Conservation (phyloP, 805 yeast species). For the Lipomyces kockii region DNA sequence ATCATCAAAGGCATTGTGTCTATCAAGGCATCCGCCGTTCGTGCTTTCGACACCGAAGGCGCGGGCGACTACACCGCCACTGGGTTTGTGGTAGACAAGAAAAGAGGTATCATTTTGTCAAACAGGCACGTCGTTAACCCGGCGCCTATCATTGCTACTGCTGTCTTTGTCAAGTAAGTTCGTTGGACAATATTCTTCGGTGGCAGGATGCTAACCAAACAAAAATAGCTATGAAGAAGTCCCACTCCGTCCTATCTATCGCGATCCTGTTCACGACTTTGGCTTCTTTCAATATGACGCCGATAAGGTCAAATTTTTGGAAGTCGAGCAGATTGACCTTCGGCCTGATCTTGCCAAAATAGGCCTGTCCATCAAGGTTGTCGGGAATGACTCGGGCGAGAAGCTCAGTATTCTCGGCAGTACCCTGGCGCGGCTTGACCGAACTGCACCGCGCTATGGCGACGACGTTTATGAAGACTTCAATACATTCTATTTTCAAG, state of each 20-base stretch:
- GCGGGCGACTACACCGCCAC: conserved; percentile 37
- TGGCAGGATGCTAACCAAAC: not conserved
- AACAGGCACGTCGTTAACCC: conserved; percentile 36
- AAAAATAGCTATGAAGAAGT: conserved; percentile 32
- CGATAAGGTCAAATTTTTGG: conserved; percentile 29
- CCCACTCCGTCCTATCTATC: conserved; percentile 34
- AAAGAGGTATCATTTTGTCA: conserved; percentile 33
- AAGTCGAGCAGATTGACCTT: conserved; percentile 34
- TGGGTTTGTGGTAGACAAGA: conserved; percentile 36
- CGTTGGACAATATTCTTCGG: not conserved
- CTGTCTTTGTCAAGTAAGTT: conserved; percentile 35
- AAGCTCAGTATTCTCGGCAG: conserved; percentile 36
- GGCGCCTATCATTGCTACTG: conserved; percentile 36
- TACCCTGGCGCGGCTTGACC: conserved; percentile 34
- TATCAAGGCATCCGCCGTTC: conserved; percentile 33
- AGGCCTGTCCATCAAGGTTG: conserved; percentile 34
- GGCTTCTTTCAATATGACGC: conserved; percentile 36
- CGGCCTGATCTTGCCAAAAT: conserved; percentile 34
- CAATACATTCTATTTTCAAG: conserved; percentile 35
- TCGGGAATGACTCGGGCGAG: conserved; percentile 37
- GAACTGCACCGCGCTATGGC: conserved; percentile 35
- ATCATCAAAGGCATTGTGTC: conserved; percentile 36
- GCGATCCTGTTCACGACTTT: conserved; percentile 37
- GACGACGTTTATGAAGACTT: conserved; percentile 35
- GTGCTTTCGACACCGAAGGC: conserved; percentile 34